Evolutionary conservation across 768 basidiomycete genomes (phyloP).

Genomic region (Termitomyces sp.): DNA sequence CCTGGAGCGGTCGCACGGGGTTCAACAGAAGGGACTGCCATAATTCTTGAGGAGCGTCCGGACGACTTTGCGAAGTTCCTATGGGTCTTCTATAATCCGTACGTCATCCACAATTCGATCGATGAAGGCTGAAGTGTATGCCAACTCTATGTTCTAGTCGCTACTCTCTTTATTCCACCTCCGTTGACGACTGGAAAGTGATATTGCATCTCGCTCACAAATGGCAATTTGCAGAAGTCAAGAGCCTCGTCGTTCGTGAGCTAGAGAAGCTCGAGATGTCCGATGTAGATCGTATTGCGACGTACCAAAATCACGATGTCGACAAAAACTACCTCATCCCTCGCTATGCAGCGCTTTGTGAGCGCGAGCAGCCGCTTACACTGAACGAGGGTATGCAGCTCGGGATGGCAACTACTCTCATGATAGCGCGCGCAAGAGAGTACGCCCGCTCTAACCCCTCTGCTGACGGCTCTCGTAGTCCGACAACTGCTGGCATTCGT

Average conservation of each 20-base stretch:
- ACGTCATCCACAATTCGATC: constrained; percentile 14
- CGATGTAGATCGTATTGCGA: constrained; percentile 45
- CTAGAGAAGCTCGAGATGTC: constrained; percentile 42
- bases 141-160: constrained; percentile 26
- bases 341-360: constrained; percentile 49
- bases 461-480: constrained; percentile 13
- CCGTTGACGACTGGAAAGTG: constrained; percentile 45
- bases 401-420: constrained; percentile 45
- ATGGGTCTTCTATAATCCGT: constrained; percentile 56
- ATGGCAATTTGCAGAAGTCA: constrained; percentile 54
- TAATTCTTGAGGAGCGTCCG: constrained; percentile 33
- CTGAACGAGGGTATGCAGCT: constrained; percentile 51
- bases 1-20: constrained; percentile 28
- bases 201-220: constrained; percentile 53
- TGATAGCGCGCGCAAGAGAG: constrained; percentile 48
- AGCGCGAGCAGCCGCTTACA: constrained; percentile 42
- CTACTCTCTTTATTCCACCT: constrained; percentile 51
- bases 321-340: constrained; percentile 43
- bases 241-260: constrained; percentile 52
- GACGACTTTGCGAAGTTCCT: constrained; percentile 40
- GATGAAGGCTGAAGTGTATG: background rate
- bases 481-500: constrained; percentile 5
- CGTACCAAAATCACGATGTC: constrained; percentile 49
- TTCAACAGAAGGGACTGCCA: constrained; percentile 31
- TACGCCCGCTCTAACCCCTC: constrained; percentile 25